Percentiles rank a stretch among this genome's conserved stretches.
Evolutionary conservation across 1,139 yeast species (phyloP).

Genomic region (Candida albicans): DNA sequence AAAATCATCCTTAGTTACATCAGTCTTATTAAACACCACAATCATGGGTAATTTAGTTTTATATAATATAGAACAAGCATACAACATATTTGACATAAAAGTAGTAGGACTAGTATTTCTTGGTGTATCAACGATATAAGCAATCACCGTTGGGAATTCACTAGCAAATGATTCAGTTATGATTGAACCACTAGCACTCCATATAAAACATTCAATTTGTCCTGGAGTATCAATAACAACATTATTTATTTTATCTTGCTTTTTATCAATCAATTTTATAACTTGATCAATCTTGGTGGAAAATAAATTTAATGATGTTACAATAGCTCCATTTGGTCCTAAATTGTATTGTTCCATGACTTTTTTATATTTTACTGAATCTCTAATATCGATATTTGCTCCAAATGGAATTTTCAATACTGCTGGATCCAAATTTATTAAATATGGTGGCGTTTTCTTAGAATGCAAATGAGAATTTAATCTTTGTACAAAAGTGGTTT

Average conservation of each 20-base stretch:
- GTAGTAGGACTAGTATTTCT: conserved; percentile 93
- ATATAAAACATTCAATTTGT: conserved; percentile 94
- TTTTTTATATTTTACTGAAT: conserved; percentile 90
- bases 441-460: conserved; percentile 76
- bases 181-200: conserved; percentile 97
- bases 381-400: conserved; percentile 93
- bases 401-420: conserved; percentile 90
- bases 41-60: conserved; percentile 97
- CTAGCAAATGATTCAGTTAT: conserved; percentile 97
- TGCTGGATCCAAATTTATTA: conserved; percentile 94
- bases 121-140: conserved; percentile 96
- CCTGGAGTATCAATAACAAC: conserved; percentile 97
- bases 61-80: conserved; percentile 94
- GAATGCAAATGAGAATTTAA: conserved; percentile 84
- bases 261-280: conserved; percentile 77
- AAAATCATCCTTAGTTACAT: conserved; percentile 78
- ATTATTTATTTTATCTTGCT: conserved; percentile 63
- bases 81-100: conserved; percentile 96
- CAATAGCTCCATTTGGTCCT: conserved; percentile 99
- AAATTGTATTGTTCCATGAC: conserved; percentile 91
- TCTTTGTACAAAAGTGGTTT: conserved; percentile 97
- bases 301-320: conserved; percentile 87
- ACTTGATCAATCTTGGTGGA: conserved; percentile 97
- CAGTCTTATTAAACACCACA: conserved; percentile 93
- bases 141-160: conserved; percentile 91